These are phyloP conservation scores for Dentipellis sp. DNA, from an alignment of 768 basidiomycete genomes.

Conservation along the genomic window DNA sequence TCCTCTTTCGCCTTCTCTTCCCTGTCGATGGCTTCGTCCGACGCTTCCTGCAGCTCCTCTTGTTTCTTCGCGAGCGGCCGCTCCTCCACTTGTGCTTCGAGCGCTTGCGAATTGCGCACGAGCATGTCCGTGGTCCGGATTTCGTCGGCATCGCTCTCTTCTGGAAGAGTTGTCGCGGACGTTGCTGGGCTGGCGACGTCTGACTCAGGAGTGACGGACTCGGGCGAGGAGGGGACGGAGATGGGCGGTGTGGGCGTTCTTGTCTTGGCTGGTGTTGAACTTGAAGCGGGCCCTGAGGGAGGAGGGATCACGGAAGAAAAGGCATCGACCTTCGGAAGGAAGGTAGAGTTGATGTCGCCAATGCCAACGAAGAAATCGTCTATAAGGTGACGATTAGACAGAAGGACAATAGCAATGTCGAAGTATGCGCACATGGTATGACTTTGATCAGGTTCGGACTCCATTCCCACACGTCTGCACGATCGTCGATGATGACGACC, in stretches of 20 bases:
- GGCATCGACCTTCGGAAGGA: conserved; percentile 73
- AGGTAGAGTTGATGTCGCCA: conserved; percentile 95
- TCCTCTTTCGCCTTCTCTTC: conserved; percentile 5
- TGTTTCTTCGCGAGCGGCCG: conserved; percentile 85
- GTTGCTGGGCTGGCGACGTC: conserved; percentile 1
- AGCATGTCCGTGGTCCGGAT: conserved; percentile 46
- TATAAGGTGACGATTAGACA: conserved; percentile 25
- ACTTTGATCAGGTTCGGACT: conserved; percentile 96
- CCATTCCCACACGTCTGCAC: conserved; percentile 98
- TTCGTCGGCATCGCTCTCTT: conserved; percentile 33
- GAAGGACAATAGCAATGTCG: neutral
- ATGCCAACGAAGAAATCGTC: conserved; percentile 98
- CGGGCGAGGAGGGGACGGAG: neutral
- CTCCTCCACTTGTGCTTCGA: conserved; percentile 81
- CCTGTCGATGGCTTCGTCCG: conserved; percentile 12
- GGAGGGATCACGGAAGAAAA: conserved; percentile 30
- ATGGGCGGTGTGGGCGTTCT: neutral
- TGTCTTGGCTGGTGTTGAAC: neutral
- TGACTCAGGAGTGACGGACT: neutral
- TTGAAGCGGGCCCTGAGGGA: conserved; percentile 1
- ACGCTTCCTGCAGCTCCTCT: conserved; percentile 56
- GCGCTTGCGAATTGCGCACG: conserved; percentile 59
- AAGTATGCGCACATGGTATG: conserved; percentile 67
- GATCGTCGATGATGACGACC: conserved; percentile 99
- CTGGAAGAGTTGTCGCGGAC: conserved; percentile 8